Evolutionary conservation across 2,329 filamentous ascomycete species (phyloP), one percentile per base, ranked within the genome.

Genomic region (Cordyceps javanica): DNA sequence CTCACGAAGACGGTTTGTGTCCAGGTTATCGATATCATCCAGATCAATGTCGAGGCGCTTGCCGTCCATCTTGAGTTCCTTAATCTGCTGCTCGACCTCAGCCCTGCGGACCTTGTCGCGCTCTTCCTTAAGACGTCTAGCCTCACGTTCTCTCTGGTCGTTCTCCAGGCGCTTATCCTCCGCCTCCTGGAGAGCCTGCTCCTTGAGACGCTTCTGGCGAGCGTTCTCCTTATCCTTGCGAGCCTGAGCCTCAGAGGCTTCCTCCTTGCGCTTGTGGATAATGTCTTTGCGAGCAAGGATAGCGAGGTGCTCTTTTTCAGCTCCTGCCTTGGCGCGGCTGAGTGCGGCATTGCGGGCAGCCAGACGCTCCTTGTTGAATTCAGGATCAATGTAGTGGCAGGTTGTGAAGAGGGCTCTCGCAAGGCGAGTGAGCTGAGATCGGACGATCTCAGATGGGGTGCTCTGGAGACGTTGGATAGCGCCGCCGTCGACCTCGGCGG

Each of bases 211-310:
- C 78, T 94, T 96, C 73, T 89, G 87, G 63, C 88, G 89, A 59
- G 94, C 91, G 70, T 93, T 92, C 75, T 97, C 94, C 69, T 91
- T 91, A 72, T 97, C 92, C 72, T 89, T 91, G 71, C 87, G 87
- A 61, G 94, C 91, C 65, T 92, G 85, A 46, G 91, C 84, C 72
- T 93, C 91, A 11, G 90, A 90, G n/a, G 91, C 91, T 63, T 91
- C 89, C 70, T 97, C 92, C 80, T 97, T 97, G 77, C 93, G 93
- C 81, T 95, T 95, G 70, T 96, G 88, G 66, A 99, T 99, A 64
- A 96, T 75, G 5, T 92, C 88, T 72, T 95, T 93, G 66, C 94
- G 88, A 59, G 88, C 86, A 50, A 99, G 81, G 44, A 87, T 90
- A 36, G 93, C 90, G 60, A 83, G 81, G 70, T 97, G 92, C 75